phyloP scores from a whole-genome alignment of 1,139 yeast genomes.

The Lodderomyces oxycetoniae region DNA sequence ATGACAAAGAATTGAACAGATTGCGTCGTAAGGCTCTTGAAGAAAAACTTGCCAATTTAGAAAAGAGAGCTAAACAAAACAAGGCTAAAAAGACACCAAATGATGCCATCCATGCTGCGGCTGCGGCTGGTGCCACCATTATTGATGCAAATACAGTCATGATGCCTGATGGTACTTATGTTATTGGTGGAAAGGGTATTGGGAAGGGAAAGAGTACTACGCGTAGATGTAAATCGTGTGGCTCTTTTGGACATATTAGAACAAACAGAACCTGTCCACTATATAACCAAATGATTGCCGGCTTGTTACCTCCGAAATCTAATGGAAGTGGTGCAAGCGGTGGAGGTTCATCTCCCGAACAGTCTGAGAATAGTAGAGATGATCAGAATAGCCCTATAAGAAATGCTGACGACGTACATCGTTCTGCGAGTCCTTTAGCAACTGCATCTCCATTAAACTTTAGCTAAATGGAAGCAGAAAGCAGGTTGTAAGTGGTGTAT shows the following conservation, averaged over 20 bases:
- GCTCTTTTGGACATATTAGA: conserved; percentile 90
- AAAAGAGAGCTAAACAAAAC: conserved; percentile 55
- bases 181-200: conserved; percentile 57
- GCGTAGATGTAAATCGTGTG: conserved; percentile 90
- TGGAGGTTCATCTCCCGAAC: not conserved
- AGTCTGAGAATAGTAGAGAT: not conserved
- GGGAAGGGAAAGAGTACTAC: conserved; percentile 78
- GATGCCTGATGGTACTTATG: conserved; percentile 44
- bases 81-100: conserved; percentile 37
- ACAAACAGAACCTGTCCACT: conserved; percentile 91
- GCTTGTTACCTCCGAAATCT: conserved; percentile 14
- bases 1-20: conserved; percentile 79
- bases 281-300: conserved; percentile 38
- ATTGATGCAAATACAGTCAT: conserved; percentile 42
- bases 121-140: conserved; percentile 24
- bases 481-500: no score
- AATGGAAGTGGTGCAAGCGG: conserved; percentile 1
- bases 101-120: conserved; percentile 43
- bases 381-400: not conserved
- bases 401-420: not conserved
- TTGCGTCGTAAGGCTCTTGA: conserved; percentile 75
- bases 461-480: no score
- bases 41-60: conserved; percentile 79
- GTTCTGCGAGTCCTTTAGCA: conserved; percentile 1
- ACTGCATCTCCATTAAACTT: conserved; percentile 5